Percentiles rank a stretch among this genome's conserved stretches.
These are phyloP conservation scores for Euphrasia confusa DNA, from an alignment of 257 asterid genomes.

Conservation along the genomic window DNA sequence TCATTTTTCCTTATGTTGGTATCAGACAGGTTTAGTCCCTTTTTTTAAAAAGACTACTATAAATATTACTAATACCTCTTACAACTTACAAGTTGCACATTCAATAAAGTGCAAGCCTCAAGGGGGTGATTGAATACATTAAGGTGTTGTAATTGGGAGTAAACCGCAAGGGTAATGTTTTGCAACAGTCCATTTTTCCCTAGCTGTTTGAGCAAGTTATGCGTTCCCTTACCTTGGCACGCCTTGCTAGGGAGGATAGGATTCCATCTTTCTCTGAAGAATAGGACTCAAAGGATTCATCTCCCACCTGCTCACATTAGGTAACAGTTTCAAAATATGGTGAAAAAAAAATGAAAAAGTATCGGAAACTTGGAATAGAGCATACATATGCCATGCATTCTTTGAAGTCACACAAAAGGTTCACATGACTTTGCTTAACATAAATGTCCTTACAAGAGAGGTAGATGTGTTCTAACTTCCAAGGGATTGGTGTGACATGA, in stretches of 20 bases:
- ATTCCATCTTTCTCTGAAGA: conserved; percentile 75
- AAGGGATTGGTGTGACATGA: no score
- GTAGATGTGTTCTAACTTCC: no score
- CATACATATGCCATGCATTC: neutral
- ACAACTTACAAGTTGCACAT: neutral
- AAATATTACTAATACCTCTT: neutral
- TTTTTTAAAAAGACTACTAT: neutral
- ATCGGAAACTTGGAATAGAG: conserved; percentile 7
- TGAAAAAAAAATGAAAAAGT: neutral
- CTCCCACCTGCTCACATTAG: conserved; percentile 65
- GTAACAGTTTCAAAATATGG: conserved; percentile 7
- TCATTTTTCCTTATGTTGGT: neutral
- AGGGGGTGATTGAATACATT: neutral
- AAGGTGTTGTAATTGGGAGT: neutral
- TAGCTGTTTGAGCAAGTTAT: no score
- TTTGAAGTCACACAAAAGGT: no score
- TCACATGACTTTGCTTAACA: no score
- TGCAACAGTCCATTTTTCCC: neutral
- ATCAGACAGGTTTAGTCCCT: neutral
- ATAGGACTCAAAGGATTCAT: conserved; percentile 83
- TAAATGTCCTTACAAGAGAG: no score
- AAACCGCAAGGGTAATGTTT: neutral
- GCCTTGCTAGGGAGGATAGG: conserved; percentile 75
- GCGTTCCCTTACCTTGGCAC: conserved; percentile 68
- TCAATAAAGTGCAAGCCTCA: neutral